phyloP scores from a whole-genome alignment of 306 rosid genomes.

The Elaeagnus macrophylla region DNA sequence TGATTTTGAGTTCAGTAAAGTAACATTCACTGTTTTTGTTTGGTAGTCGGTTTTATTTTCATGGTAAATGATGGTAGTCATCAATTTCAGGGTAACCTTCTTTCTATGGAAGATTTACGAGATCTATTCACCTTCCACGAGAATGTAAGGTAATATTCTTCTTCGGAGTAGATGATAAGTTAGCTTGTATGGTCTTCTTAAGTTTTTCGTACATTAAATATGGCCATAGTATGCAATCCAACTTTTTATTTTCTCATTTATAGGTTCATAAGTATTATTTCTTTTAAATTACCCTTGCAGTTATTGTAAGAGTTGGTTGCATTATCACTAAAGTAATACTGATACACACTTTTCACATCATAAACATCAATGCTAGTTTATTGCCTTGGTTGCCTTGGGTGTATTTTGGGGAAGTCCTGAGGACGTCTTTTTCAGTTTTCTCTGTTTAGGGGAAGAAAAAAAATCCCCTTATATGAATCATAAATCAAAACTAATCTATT shows the following conservation, averaged over 20 bases:
- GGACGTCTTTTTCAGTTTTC: no score
- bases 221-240: not conserved
- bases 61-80: slow-evolving; percentile 13
- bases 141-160: slow-evolving; percentile 47
- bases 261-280: not conserved
- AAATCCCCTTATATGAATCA: no score
- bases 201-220: not conserved
- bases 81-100: slow-evolving; percentile 53
- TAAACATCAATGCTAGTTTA: no score
- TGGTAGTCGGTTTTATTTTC: slow-evolving; percentile 17
- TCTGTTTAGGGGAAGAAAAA: no score
- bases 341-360: no score
- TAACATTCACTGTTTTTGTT: not conserved
- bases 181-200: not conserved
- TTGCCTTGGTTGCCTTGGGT: no score
- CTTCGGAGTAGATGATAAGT: not conserved
- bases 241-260: not conserved
- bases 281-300: not conserved
- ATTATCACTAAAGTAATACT: no score
- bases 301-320: no score
- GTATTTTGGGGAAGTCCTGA: no score
- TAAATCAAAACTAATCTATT: no score
- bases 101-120: slow-evolving; percentile 85
- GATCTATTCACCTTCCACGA: slow-evolving; percentile 80
- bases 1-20: no score